These are phyloP conservation scores for Lophium mytilinum DNA, from an alignment of 495 filamentous ascomycete genomes.

Conservation along the genomic window DNA sequence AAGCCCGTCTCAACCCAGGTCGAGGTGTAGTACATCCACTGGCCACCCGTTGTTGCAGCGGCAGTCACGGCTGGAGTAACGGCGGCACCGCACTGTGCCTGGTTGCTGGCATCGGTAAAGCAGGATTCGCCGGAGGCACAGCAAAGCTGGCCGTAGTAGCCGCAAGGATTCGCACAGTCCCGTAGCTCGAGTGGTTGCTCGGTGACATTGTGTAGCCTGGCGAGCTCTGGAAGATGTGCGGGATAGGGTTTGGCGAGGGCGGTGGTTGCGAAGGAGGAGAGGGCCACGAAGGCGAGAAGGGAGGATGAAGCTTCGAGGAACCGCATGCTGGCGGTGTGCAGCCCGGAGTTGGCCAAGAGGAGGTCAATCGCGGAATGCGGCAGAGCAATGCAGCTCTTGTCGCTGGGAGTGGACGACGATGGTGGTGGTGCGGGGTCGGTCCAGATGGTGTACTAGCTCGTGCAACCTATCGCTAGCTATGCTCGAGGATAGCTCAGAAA, in stretches of 20 bases:
- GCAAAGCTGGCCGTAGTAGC: constrained; percentile 58
- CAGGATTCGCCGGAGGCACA: constrained; percentile 54
- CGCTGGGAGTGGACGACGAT: too few relatives aligned
- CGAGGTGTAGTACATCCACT: constrained; percentile 59
- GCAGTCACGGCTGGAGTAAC: constrained; percentile 22
- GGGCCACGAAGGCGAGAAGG: constrained; percentile 27
- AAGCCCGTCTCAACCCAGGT: constrained; percentile 62
- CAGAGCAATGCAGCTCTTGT: too few relatives aligned
- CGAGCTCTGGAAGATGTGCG: constrained; percentile 35
- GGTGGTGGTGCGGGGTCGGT: too few relatives aligned
- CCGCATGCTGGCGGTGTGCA: constrained; percentile 18
- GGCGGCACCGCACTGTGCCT: constrained; percentile 47
- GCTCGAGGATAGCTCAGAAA: too few relatives aligned
- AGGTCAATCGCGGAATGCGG: not conserved
- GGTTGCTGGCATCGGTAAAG: constrained; percentile 48
- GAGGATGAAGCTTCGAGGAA: constrained; percentile 20
- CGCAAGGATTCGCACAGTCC: constrained; percentile 59
- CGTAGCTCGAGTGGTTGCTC: constrained; percentile 10
- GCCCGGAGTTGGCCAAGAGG: not conserved
- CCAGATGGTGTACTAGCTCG: too few relatives aligned
- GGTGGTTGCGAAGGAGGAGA: constrained; percentile 15
- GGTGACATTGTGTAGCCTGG: constrained; percentile 32
- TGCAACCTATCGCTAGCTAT: too few relatives aligned
- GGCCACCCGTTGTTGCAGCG: constrained; percentile 24
- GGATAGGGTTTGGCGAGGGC: constrained; percentile 26